These are phyloP conservation scores for Chromera velia DNA, from an alignment of 73 alveolate genomes.

Conservation along the genomic window DNA sequence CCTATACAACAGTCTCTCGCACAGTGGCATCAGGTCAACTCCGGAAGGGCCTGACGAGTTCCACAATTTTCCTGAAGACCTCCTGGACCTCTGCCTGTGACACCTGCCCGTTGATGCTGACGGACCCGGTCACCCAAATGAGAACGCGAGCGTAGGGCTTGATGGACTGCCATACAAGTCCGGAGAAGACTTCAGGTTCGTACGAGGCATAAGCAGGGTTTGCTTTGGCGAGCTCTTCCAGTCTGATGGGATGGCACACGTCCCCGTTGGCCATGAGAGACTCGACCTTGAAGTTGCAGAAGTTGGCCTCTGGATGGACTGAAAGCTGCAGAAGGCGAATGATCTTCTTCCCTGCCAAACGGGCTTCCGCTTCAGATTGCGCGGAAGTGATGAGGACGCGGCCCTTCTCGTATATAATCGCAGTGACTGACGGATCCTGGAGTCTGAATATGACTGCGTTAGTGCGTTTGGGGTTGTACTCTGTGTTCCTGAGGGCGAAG, in stretches of 20 bases:
- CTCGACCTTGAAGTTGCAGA: constrained; percentile 78
- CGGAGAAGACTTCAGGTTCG: constrained; percentile 96
- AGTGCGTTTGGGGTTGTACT: constrained; percentile 92
- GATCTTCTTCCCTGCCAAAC: constrained; percentile 82
- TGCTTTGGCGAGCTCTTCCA: constrained; percentile 58
- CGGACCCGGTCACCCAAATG: too few relatives aligned
- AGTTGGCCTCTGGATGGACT: constrained; percentile 68
- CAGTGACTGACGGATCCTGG: constrained; percentile 92
- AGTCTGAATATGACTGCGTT: constrained; percentile 96
- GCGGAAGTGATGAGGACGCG: constrained; percentile 97
- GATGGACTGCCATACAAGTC: constrained; percentile 72
- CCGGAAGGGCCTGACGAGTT: too few relatives aligned
- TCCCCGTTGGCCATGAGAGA: constrained; percentile 83
- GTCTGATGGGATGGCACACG: constrained; percentile 72
- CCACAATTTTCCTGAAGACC: too few relatives aligned
- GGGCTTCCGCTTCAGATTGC: constrained; percentile 79
- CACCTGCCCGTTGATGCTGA: too few relatives aligned
- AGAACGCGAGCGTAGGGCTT: too few relatives aligned
- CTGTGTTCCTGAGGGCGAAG: constrained; percentile 81
- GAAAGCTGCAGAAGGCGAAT: constrained; percentile 78
- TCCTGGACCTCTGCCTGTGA: too few relatives aligned
- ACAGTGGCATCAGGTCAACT: too few relatives aligned
- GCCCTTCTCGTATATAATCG: constrained; percentile 87
- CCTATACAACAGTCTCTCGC: too few relatives aligned
- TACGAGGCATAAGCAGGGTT: constrained; percentile 62